Conservation (phyloP, 768 basidiomycete species). For the Russula olivacea region DNA sequence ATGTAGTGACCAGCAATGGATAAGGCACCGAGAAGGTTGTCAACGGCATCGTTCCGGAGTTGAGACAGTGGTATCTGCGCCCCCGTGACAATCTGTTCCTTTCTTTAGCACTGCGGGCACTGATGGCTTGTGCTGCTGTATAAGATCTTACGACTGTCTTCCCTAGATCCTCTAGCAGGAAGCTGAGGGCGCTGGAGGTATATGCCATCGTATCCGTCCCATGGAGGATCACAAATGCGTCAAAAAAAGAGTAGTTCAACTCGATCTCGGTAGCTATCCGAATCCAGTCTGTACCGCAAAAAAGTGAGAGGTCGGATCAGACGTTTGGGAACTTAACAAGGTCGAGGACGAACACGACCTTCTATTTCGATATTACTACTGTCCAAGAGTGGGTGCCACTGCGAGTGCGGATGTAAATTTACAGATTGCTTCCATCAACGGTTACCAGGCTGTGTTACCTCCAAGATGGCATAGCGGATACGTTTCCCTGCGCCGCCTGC, state of each 20-base stretch:
- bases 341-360: constrained; percentile 37
- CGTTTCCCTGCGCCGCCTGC: constrained; percentile 61
- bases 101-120: background rate
- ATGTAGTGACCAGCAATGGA: constrained; percentile 87
- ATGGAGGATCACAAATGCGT: constrained; percentile 87
- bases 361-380: constrained; percentile 84
- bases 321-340: constrained; percentile 4
- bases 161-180: constrained; percentile 87
- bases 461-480: constrained; percentile 79
- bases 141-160: constrained; percentile 67
- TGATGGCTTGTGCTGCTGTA: background rate
- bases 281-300: constrained; percentile 64
- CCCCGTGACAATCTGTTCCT: constrained; percentile 72
- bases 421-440: constrained; percentile 7
- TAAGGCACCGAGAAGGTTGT: constrained; percentile 85
- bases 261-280: constrained; percentile 89
- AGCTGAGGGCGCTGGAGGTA: constrained; percentile 82
- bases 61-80: constrained; percentile 92
- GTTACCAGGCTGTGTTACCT: constrained; percentile 47
- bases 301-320: constrained; percentile 6
- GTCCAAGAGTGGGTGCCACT: constrained; percentile 87
- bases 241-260: constrained; percentile 78
- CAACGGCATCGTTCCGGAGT: constrained; percentile 89
- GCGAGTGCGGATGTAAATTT: constrained; percentile 22
- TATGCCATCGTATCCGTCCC: constrained; percentile 93